Base-by-base conservation (phyloP, 139 green algal genomes). In the Trebouxia sp. region DNA sequence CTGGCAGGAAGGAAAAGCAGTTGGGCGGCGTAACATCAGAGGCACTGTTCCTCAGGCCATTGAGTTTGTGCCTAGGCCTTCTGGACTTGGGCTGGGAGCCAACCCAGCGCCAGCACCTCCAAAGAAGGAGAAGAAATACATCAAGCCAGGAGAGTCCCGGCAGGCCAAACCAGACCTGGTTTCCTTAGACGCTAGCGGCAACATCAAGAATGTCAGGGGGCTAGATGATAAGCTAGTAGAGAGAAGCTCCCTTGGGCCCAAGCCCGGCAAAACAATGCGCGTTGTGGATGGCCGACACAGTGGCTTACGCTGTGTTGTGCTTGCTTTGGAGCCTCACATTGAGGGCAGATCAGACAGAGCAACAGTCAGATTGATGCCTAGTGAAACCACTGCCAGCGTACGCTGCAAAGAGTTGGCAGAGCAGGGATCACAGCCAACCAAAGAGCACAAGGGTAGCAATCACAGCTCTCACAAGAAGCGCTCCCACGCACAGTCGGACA, bases 1-100 rank as follows among this genome's bases (percentile, higher is more conserved):
- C 62, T 97, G 92, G 92, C 65, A 84, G n/a, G 91, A 97, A n/a
- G 91, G 91, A 51, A 87, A 90, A 78, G 88, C 86, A 26, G 87
- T 96, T 24, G 90, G 92, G 0, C 7, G 65, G 39, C 37, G 50
- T 10, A 79, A 79, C 14, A 48, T 48, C 35, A 66, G 72, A 14
- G 28, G 38, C 0, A 58, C 32, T 6, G 42, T 47, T 6, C 88
- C 90, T 47, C 78, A 93, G 37, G 84, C 89, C 1, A 87, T 91
- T 32, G 84, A 95, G 86, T 92, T 88, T 70, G 81, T 96, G 67
- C 42, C 77, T 53, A 78, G 92, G 9, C 89, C 89, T 26, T 83
- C 89, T 45, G 83, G 88, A 37, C 81, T 97, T 83, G 92, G 92
- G 1, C 83, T 97, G 65, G 92, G 92, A 2, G 92, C 92, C 24